A percentile compares a stretch with the other conserved stretches of the same genome.
These are phyloP conservation scores for Thielaviopsis populi DNA, from an alignment of 2,329 filamentous ascomycete species.

Conservation along the genomic window DNA sequence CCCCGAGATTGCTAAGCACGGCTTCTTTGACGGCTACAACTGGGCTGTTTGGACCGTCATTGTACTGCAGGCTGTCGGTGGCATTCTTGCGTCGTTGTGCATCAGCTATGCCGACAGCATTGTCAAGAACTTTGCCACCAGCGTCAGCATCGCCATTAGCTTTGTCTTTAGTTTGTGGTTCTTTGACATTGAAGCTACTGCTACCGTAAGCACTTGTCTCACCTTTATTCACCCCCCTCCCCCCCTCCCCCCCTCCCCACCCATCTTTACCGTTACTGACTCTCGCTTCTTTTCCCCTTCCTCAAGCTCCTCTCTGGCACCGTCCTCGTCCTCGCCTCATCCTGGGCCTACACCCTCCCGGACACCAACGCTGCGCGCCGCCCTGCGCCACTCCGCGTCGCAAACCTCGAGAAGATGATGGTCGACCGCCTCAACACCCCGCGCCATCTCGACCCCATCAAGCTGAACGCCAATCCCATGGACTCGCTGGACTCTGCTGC, in stretches of 20 bases:
- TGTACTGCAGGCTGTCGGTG: constrained; percentile 65
- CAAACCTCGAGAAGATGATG: constrained; percentile 60
- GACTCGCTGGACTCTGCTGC: constrained; percentile 9
- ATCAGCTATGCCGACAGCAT: constrained; percentile 47
- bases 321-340: constrained; percentile 60
- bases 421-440: constrained; percentile 36
- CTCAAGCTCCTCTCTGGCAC: constrained; percentile 69
- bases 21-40: constrained; percentile 93
- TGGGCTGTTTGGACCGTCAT: constrained; percentile 80
- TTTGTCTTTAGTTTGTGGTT: constrained; percentile 74
- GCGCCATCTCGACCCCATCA: constrained; percentile 9
- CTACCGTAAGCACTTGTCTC: constrained; percentile 42
- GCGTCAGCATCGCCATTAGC: constrained; percentile 78
- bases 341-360: constrained; percentile 65
- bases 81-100: constrained; percentile 48
- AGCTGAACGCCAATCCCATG: constrained; percentile 15
- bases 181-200: constrained; percentile 63
- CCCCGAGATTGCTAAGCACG: constrained; percentile 62
- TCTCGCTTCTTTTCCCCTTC: not conserved
- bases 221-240: not conserved
- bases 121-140: constrained; percentile 85
- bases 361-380: constrained; percentile 39
- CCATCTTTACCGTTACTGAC: too few species aligned
- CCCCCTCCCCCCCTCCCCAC: not conserved
- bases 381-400: constrained; percentile 52